Conservation (phyloP, 2,329 filamentous ascomycete genomes). For the Aaosphaeria arxii region DNA sequence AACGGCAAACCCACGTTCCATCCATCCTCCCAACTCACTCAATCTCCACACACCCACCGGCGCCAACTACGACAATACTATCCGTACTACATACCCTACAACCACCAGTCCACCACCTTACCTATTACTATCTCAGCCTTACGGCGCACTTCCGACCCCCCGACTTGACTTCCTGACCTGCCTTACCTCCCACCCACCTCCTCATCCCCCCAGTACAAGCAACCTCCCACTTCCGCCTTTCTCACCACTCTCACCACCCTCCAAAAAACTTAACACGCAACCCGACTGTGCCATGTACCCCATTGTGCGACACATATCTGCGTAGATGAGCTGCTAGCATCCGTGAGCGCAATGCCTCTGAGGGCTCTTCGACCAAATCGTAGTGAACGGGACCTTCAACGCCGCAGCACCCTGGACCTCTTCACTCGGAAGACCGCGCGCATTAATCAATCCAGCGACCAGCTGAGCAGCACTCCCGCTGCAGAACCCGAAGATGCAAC, state of each 20-base stretch:
- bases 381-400: slow-evolving; percentile 42
- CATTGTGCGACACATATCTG: slow-evolving; percentile 21
- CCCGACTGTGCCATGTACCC: slow-evolving; percentile 31
- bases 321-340: slow-evolving; percentile 35
- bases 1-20: too few relatives aligned
- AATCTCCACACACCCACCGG: too few relatives aligned
- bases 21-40: too few relatives aligned
- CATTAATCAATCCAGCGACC: slow-evolving; percentile 27
- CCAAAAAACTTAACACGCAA: background rate
- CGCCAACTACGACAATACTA: too few relatives aligned
- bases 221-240: background rate
- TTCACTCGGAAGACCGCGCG: slow-evolving; percentile 32
- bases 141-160: background rate
- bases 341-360: slow-evolving; percentile 38
- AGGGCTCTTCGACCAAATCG: slow-evolving; percentile 35
- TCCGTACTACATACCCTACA: too few relatives aligned
- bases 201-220: slow-evolving; percentile 1
- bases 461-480: slow-evolving; percentile 19
- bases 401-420: slow-evolving; percentile 44
- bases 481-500: slow-evolving; percentile 34
- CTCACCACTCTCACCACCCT: background rate
- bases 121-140: too few relatives aligned
- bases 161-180: background rate
- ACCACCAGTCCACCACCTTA: too few relatives aligned
- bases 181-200: slow-evolving; percentile 1